Base-by-base conservation (phyloP, 140 eudicot genomes). In the Cichorium intybus region DNA sequence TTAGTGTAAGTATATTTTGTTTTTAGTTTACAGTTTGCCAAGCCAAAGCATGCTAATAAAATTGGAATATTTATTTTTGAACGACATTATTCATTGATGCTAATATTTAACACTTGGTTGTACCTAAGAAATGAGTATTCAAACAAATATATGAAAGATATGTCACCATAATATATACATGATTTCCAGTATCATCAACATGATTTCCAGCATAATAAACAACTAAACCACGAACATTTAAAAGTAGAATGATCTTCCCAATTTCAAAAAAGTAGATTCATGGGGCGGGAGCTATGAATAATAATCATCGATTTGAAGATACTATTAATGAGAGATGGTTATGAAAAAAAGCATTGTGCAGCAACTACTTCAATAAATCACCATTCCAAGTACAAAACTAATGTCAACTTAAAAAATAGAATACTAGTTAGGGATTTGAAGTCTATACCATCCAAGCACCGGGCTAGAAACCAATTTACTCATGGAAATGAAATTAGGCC, bases 401-500 rank as follows among this genome's bases (percentile, higher is more conserved):
- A n/a, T 27, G 27, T 26, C n/a, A 7, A 56, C 62, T 17, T 9
- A 57, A 57, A 10, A 58, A 22, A 52, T 35, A 64, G 15, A 64
- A 28, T 35, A 55, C 12, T 34, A 34, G 27, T 26, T 15, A 60
- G 60, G 39, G 35, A 29, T 52, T 6, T n/a, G 47, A n/a, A 62
- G 60, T 78, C 8, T 10, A 52, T 78, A 89, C 99, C 99, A 93
- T 81, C 94, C 97, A 60, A 88, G 84, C 7, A 93, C 75, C 5
- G 97, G 97, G 17, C 99, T 95, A 7, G 97, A 93, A 24, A 93
- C 75, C 85, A 93, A 68, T 54, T 95, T 77, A 28, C 70, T 53
- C 61, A 88, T 67, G 0, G 99, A 93, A 31, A 89, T 87, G 51
- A 85, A 70, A 78, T 93, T 93, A n/a, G 99, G 99, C 66, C 75